A percentile compares a stretch with the other conserved stretches of the same genome.
These are phyloP conservation scores for Neofusicoccum sp. DNA, from an alignment of 2,329 filamentous ascomycete genomes.

Conservation along the genomic window DNA sequence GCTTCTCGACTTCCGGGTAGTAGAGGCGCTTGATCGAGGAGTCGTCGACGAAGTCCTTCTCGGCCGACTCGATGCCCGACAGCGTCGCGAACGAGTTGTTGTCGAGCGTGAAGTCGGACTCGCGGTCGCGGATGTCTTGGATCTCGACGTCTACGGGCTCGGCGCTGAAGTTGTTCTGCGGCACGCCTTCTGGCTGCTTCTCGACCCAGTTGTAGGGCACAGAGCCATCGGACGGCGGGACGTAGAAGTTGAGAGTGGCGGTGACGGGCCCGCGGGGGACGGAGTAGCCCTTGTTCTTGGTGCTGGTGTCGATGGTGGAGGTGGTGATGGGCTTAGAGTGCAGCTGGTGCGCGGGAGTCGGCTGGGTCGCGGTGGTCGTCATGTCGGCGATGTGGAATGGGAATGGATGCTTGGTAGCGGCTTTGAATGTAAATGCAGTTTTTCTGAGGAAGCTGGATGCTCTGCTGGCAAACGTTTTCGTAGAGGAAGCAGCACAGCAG, in stretches of 20 bases:
- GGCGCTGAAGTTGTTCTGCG: slow-evolving; percentile 63
- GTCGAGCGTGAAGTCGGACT: slow-evolving; percentile 66
- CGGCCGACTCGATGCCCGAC: slow-evolving; percentile 55
- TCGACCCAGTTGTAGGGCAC: slow-evolving; percentile 68
- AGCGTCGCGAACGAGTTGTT: slow-evolving; percentile 72
- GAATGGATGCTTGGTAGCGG: not conserved
- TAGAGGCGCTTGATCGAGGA: slow-evolving; percentile 68
- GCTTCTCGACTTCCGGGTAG: slow-evolving; percentile 77
- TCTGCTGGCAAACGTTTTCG: not conserved
- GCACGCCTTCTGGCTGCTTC: slow-evolving; percentile 57
- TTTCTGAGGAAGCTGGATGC: not conserved
- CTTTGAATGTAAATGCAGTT: too few species aligned
- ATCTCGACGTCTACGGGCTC: slow-evolving; percentile 56
- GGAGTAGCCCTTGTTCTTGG: slow-evolving; percentile 26
- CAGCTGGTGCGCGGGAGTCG: slow-evolving; percentile 44
- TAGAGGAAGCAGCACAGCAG: too few species aligned
- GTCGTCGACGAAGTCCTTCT: slow-evolving; percentile 64
- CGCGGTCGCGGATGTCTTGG: slow-evolving; percentile 70
- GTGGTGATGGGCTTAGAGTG: slow-evolving; percentile 28
- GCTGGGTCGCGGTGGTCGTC: slow-evolving; percentile 43
- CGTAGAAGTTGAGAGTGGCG: slow-evolving; percentile 65
- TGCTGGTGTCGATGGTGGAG: slow-evolving; percentile 27
- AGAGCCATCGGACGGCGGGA: slow-evolving; percentile 58
- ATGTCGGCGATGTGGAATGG: slow-evolving; percentile 29
- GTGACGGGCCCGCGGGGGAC: slow-evolving; percentile 61